A percentile compares a stretch with the other conserved stretches of the same genome.
Conservation (phyloP, 768 basidiomycete species). For the Russula emetica region DNA sequence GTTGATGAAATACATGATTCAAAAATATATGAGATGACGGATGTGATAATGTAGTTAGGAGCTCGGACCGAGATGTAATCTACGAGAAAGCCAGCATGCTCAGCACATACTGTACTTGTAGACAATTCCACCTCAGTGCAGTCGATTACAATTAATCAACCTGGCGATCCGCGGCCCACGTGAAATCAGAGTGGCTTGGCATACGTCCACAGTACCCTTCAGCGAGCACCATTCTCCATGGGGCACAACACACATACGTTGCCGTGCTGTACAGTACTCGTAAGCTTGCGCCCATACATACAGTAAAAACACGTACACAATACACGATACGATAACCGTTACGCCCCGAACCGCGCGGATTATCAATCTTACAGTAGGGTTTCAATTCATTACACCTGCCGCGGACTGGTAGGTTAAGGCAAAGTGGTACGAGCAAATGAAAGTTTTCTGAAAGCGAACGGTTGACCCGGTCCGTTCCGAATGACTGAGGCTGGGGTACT, state of each 20-base stretch:
- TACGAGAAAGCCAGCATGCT: too few species aligned
- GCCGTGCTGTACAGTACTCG: not conserved
- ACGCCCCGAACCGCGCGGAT: not conserved
- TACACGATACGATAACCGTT: not conserved
- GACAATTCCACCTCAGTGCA: too few species aligned
- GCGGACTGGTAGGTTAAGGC: not conserved
- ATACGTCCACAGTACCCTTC: not conserved
- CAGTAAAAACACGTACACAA: not conserved
- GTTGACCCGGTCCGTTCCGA: not conserved
- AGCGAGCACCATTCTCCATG: not conserved
- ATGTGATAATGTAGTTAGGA: not conserved
- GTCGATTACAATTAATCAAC: too few species aligned
- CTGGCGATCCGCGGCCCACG: too few species aligned
- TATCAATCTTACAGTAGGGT: not conserved
- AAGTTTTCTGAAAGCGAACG: not conserved
- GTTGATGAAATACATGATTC: too few species aligned
- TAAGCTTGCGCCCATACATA: too few species aligned
- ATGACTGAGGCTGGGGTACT: too few species aligned
- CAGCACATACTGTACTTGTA: too few species aligned
- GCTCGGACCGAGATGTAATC: too few species aligned
- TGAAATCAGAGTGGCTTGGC: too few species aligned
- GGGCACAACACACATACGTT: not conserved
- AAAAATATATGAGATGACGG: not conserved
- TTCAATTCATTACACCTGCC: not conserved
- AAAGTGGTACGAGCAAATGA: not conserved